A percentile compares a stretch with the other conserved stretches of the same genome.
phyloP scores from a whole-genome alignment of 176 grass and related monocot genomes.

The Typha latifolia region DNA sequence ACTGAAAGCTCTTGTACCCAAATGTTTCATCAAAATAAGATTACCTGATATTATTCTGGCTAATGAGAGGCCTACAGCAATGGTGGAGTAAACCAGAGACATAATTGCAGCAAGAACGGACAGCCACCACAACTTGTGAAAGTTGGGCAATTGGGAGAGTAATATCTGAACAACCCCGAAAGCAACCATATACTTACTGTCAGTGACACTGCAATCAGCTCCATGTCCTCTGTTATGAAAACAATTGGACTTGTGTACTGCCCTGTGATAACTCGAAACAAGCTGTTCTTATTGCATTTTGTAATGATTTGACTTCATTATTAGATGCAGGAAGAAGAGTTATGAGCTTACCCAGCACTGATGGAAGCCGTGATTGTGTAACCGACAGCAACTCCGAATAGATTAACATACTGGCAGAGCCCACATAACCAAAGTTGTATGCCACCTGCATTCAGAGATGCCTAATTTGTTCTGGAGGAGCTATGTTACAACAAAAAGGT shows the following conservation, averaged over 20 bases:
- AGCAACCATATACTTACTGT: conserved; percentile 61
- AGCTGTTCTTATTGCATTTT: not conserved
- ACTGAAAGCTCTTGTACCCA: not conserved
- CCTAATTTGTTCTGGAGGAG: not conserved
- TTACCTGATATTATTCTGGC: conserved; percentile 44
- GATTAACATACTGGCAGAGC: conserved; percentile 73
- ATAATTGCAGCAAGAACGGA: conserved; percentile 74
- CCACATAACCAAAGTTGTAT: conserved; percentile 57
- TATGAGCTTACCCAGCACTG: conserved; percentile 60
- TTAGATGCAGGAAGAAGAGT: not conserved
- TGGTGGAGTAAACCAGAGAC: conserved; percentile 72
- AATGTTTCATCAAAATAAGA: not conserved
- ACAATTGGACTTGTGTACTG: conserved; percentile 67
- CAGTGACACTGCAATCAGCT: conserved; percentile 45
- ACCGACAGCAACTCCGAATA: conserved; percentile 60
- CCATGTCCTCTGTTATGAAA: conserved; percentile 47
- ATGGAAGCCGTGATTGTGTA: conserved; percentile 87
- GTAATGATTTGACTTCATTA: not conserved
- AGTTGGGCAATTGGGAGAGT: conserved; percentile 69
- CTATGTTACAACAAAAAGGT: not conserved
- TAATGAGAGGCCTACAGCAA: conserved; percentile 60
- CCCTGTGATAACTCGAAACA: conserved; percentile 28
- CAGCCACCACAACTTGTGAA: conserved; percentile 60
- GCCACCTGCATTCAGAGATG: conserved; percentile 36
- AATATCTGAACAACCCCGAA: conserved; percentile 76